Evolutionary conservation across 345 rosid species (phyloP), one percentile per base, ranked within the genome.

Genomic region (Acer campestre): DNA sequence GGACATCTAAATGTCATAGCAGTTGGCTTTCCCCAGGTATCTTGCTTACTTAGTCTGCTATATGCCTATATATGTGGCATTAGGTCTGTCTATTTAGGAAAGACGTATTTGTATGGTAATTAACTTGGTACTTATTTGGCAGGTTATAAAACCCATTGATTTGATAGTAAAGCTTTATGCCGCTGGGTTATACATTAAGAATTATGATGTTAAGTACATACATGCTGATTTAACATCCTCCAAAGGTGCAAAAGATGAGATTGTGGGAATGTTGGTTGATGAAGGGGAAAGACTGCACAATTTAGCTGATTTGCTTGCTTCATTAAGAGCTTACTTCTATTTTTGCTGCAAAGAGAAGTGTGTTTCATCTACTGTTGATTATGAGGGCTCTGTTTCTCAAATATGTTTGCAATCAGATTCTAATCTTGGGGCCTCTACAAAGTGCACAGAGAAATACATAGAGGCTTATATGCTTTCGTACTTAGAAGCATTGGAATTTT

Each of bases 151-250:
- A 31, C 94, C 91, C 27, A n/a, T 84, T 71, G 80, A 80, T 83
- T 71, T 85, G 77, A 86, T 92, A 80, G 73, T 96, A 78, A 85
- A 85, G 82, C 92, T 96, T 73, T 96, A 94, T 85, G 88, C 97
- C 14, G 61, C 81, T 14, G 95, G 95, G 59, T 75, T 94, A 85
- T 83, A 82, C 66, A 64, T 88, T 44, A 75, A 74, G 20, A 81
- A 80, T 74, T 74, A 53, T 23, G 78, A 80, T 75, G 51, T 82
- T 69, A 85, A 87, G 76, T 73, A 64, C 16, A 74, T 58, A 81
- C 67, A 25, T 61, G 70, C 77, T 80, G 89, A 86, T 80, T 73
- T 40, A 61, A 68, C 76, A 71, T 58, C 85, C 56, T 78, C 80
- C 44, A 56, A 75, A 72, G 79, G 74, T 78, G 69, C 79, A 69